Base-by-base conservation (phyloP, 192 early-diverging fungal species). In the Backusella circina region DNA sequence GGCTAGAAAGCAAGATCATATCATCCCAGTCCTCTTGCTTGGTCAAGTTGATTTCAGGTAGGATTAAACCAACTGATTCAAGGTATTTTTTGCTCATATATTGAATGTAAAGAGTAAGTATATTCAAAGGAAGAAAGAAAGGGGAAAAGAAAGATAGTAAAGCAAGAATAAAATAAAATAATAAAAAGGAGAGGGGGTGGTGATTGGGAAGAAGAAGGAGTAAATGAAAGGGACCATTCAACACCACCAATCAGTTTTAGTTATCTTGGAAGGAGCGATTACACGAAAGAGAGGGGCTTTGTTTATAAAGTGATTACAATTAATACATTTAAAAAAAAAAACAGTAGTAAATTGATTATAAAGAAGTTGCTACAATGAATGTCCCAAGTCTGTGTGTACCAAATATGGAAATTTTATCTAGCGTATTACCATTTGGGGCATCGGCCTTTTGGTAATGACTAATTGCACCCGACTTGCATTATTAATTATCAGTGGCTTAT, bases 11-110 rank as follows among this genome's bases (percentile, higher is more conserved):
- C 18, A 68, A 68, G 12, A 36, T 68, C 67, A 68, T 37, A 33
- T 68, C 67, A 36, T 36, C 67, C 67, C 67, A 68, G 23, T 68
- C 36, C 13, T 68, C 67, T 5, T 61, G 54, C 9, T 61, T 23
- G 26, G 67, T 36, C n/a, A 68, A 23, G 32, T 68, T 23, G 35
- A 68, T 68, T 68, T 68, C 67, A 68, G 67, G 67, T 21, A 68
- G 12, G 2, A n/a, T 68, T 38, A 68, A 38, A 36, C 36, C 32
- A 21, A 35, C 18, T 38, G 35, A 38, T 36, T 68, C 21, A 36
- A 47, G 5, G 44, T 47, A 47, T 16, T 47, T 47, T n/a, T 47
- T 47, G 44, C 44, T 47, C 44, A 47, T 47, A 47, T 47, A 47
- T 47, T 47, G 18, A 47, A 47, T 21, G 44, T 47, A 47, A 47